These are phyloP conservation scores for Capsicum pubescens DNA, from an alignment of 257 asterid species.

Conservation along the genomic window DNA sequence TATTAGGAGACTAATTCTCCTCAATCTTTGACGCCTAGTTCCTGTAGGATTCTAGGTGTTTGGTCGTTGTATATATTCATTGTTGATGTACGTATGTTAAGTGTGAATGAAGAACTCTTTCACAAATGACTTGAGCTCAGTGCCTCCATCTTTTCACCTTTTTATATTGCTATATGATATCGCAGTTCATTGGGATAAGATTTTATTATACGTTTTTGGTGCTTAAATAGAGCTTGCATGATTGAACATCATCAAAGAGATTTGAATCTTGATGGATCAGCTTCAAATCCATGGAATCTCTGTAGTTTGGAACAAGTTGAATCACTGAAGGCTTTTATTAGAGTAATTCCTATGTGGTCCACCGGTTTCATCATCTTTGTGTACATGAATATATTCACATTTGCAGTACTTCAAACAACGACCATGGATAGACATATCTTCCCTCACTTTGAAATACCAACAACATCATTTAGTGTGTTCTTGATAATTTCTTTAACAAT, in stretches of 20 bases:
- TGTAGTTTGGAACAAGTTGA: conserved; percentile 39
- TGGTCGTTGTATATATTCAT: too few relatives aligned
- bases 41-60: too few relatives aligned
- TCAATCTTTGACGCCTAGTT: too few relatives aligned
- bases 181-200: neutral
- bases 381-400: neutral
- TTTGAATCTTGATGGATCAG: conserved; percentile 34
- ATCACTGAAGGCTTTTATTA: conserved; percentile 30
- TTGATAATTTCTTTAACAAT: conserved; percentile 5
- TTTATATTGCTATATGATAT: neutral
- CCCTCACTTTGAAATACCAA: conserved; percentile 34
- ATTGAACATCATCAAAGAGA: conserved; percentile 31
- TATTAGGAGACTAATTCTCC: too few relatives aligned
- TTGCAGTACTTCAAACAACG: conserved; percentile 16
- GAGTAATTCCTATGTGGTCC: conserved; percentile 35
- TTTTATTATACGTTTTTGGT: conserved; percentile 23
- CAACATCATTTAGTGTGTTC: conserved; percentile 37
- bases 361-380: conserved; percentile 25
- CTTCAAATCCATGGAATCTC: conserved; percentile 24
- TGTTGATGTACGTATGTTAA: too few relatives aligned
- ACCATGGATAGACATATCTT: conserved; percentile 34
- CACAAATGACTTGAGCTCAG: too few relatives aligned
- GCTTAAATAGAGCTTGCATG: conserved; percentile 34
- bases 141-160: too few relatives aligned
- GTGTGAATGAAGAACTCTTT: too few relatives aligned